These are phyloP conservation scores for Sarocladium brachiariae DNA, from an alignment of 2,329 filamentous ascomycete genomes.

Conservation along the genomic window DNA sequence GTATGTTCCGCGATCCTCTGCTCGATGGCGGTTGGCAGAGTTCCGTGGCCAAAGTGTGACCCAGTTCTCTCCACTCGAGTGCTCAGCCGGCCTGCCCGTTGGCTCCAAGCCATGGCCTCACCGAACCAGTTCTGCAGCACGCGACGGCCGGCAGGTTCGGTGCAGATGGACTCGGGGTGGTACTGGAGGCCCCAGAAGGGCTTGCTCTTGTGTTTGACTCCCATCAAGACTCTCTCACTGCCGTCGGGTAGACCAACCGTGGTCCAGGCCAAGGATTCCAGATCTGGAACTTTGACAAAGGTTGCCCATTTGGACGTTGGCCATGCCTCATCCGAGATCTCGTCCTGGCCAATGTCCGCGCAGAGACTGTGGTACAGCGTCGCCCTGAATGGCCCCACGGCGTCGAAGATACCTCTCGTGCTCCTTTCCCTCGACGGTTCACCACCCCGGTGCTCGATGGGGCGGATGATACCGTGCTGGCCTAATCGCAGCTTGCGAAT, in stretches of 20 bases:
- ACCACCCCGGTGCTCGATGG: constrained; percentile 50
- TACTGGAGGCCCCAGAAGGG: constrained; percentile 89
- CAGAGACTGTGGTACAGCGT: constrained; percentile 70
- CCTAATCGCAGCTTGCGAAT: constrained; percentile 64
- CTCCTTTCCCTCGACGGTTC: neutral
- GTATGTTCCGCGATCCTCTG: neutral
- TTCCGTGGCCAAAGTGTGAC: neutral
- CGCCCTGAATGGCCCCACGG: constrained; percentile 54
- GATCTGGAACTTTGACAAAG: constrained; percentile 25
- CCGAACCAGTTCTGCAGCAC: constrained; percentile 73
- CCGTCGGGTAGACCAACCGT: constrained; percentile 25
- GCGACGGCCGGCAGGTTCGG: constrained; percentile 56
- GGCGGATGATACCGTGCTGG: constrained; percentile 73
- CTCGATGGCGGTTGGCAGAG: neutral
- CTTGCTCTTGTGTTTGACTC: constrained; percentile 55
- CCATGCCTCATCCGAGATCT: constrained; percentile 29
- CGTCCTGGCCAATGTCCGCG: constrained; percentile 46
- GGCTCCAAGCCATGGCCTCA: constrained; percentile 56
- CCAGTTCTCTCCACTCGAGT: neutral
- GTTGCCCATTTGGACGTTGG: constrained; percentile 15
- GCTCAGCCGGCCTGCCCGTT: constrained; percentile 16
- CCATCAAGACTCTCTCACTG: constrained; percentile 64
- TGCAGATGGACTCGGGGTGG: constrained; percentile 85
- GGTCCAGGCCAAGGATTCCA: constrained; percentile 58
- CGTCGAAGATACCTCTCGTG: constrained; percentile 57